These are phyloP conservation scores for Musa schizocarpa DNA, from an alignment of 176 grass and related monocot species.

Conservation along the genomic window DNA sequence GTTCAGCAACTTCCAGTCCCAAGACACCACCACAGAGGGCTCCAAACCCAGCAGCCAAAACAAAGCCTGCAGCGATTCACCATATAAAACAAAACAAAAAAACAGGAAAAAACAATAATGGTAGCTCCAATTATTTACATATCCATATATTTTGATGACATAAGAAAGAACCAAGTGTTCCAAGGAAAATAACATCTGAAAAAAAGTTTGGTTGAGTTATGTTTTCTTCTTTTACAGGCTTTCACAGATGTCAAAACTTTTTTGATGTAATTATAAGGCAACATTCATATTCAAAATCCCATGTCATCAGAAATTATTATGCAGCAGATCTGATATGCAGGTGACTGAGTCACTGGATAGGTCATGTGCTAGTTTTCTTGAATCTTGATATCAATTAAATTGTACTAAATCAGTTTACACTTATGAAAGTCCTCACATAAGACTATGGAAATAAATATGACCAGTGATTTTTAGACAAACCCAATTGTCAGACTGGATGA, in stretches of 20 bases:
- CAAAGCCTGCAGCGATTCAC: constrained; percentile 34
- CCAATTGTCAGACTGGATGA: too few species aligned
- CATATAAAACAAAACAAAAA: not conserved
- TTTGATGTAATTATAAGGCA: not conserved
- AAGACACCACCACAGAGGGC: constrained; percentile 61
- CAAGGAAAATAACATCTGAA: not conserved
- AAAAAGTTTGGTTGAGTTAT: not conserved
- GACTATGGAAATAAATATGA: too few species aligned
- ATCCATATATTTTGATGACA: not conserved
- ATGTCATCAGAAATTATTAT: not conserved
- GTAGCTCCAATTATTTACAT: constrained; percentile 6
- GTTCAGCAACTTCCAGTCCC: constrained; percentile 90
- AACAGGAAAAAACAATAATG: not conserved
- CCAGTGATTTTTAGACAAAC: too few species aligned
- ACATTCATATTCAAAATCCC: not conserved
- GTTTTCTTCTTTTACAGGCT: not conserved
- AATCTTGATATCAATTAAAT: too few species aligned
- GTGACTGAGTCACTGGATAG: too few species aligned
- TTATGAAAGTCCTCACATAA: too few species aligned
- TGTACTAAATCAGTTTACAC: too few species aligned
- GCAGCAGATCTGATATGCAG: too few species aligned
- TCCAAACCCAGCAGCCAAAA: constrained; percentile 74
- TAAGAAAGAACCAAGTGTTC: not conserved
- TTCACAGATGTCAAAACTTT: not conserved
- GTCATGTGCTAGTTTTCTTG: too few species aligned